These are phyloP conservation scores for Arthonia radiata DNA, from an alignment of 495 filamentous ascomycete species.

Conservation along the genomic window DNA sequence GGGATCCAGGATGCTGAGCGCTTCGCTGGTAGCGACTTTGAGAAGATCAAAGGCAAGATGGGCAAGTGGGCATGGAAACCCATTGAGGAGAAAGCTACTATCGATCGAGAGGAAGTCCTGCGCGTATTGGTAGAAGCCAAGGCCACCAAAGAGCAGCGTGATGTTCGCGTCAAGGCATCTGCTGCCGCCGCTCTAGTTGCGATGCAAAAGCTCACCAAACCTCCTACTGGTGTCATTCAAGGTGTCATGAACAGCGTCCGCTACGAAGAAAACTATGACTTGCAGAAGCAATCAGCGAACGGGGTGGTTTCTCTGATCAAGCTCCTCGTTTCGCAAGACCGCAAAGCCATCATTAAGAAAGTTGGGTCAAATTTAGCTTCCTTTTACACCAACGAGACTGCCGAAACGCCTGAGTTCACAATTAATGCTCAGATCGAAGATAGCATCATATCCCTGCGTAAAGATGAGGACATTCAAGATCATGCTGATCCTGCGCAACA, in stretches of 20 bases:
- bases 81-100: no score
- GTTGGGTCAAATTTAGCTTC: conserved; percentile 83
- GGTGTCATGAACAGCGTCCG: conserved; percentile 96
- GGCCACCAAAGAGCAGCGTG: conserved; percentile 49
- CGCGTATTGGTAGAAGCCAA: conserved; percentile 55
- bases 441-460: conserved; percentile 71
- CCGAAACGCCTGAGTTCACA: conserved; percentile 86
- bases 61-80: no score
- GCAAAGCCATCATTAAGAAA: conserved; percentile 68
- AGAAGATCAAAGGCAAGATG: conserved; percentile 67
- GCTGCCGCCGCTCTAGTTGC: conserved; percentile 71
- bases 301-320: conserved; percentile 68
- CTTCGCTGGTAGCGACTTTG: conserved; percentile 59
- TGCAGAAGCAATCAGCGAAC: conserved; percentile 68
- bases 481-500: conserved; percentile 73
- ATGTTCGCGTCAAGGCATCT: conserved; percentile 66
- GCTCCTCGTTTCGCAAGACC: conserved; percentile 50
- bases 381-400: conserved; percentile 89
- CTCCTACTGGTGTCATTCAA: conserved; percentile 72
- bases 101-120: conserved; percentile 38
- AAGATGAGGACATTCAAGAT: conserved; percentile 89
- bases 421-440: conserved; percentile 47
- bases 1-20: conserved; percentile 69
- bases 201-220: conserved; percentile 70
- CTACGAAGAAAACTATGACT: conserved; percentile 69